phyloP scores from a whole-genome alignment of 306 rosid genomes.

The Quercus variabilis region DNA sequence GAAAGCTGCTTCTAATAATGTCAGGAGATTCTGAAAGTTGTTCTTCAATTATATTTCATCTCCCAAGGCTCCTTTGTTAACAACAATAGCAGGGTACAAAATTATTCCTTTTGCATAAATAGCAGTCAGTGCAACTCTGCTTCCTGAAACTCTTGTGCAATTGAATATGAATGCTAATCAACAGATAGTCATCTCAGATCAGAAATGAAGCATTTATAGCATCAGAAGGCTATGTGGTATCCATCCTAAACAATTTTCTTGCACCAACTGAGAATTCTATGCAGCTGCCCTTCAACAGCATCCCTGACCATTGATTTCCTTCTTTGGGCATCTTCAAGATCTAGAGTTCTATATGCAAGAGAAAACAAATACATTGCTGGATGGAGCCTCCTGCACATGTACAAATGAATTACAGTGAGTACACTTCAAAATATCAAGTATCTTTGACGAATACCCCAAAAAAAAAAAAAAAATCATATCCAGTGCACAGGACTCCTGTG shows the following conservation, averaged over 20 bases:
- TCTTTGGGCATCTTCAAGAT: conserved; percentile 73
- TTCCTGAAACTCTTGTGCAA: conserved; percentile 1
- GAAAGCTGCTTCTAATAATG: neutral
- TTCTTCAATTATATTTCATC: neutral
- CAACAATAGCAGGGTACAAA: conserved; percentile 7
- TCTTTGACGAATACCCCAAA: neutral
- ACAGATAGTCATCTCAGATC: neutral
- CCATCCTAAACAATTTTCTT: conserved; percentile 54
- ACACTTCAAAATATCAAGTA: neutral
- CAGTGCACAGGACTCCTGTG: no score
- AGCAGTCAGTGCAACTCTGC: neutral
- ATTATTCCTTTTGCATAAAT: conserved; percentile 5
- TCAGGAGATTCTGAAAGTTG: neutral
- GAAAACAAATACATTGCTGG: conserved; percentile 92
- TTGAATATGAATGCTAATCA: neutral
- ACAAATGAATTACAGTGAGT: conserved; percentile 25
- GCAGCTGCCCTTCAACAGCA: conserved; percentile 44
- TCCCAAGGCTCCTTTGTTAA: conserved; percentile 25
- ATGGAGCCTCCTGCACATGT: conserved; percentile 79
- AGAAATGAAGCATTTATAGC: neutral
- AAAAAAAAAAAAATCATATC: neutral
- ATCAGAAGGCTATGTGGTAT: conserved; percentile 9
- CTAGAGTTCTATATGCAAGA: conserved; percentile 92
- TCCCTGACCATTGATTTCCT: conserved; percentile 51
- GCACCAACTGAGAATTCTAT: conserved; percentile 74